Conservation (phyloP, 192 early-diverging fungal species). For the Coemansia sp. region DNA sequence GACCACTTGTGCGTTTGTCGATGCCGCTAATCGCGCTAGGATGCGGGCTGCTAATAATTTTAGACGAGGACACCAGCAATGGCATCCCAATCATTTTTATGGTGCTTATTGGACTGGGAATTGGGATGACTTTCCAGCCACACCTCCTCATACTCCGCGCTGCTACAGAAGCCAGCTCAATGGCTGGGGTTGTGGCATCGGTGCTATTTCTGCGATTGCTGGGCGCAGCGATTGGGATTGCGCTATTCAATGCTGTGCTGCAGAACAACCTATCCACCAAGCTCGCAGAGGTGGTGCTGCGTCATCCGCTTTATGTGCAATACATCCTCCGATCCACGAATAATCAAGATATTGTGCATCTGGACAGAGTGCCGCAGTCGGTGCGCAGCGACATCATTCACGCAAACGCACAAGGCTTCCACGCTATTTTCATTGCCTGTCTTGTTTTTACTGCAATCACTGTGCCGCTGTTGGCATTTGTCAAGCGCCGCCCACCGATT, state of each 20-base stretch:
- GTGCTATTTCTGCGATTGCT: constrained; percentile 28
- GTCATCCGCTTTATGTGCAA: constrained; percentile 23
- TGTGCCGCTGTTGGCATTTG: constrained; percentile 23
- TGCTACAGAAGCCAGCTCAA: constrained; percentile 4
- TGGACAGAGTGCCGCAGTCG: constrained; percentile 37
- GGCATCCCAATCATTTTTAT: constrained; percentile 23
- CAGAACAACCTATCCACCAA: constrained; percentile 36
- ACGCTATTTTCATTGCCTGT: constrained; percentile 21
- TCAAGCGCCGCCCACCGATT: constrained; percentile 2
- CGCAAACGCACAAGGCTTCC: constrained; percentile 30
- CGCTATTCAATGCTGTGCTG: constrained; percentile 37
- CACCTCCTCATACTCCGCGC: constrained; percentile 24
- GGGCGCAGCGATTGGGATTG: constrained; percentile 33
- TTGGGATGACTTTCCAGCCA: constrained; percentile 32
- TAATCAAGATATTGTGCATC: constrained; percentile 39
- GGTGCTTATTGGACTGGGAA: constrained; percentile 36
- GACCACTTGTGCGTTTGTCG: constrained; percentile 15
- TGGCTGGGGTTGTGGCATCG: constrained; percentile 18
- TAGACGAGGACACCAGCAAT: constrained; percentile 26
- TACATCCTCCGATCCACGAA: constrained; percentile 34
- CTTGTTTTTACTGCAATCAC: constrained; percentile 29
- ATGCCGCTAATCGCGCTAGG: constrained; percentile 27
- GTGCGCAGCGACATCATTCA: constrained; percentile 31
- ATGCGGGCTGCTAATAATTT: constrained; percentile 17
- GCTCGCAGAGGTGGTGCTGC: constrained; percentile 23